Evolutionary conservation across 148 eudicot species (phyloP), one percentile per base, ranked within the genome.

Genomic region (Fagopyrum esculentum): DNA sequence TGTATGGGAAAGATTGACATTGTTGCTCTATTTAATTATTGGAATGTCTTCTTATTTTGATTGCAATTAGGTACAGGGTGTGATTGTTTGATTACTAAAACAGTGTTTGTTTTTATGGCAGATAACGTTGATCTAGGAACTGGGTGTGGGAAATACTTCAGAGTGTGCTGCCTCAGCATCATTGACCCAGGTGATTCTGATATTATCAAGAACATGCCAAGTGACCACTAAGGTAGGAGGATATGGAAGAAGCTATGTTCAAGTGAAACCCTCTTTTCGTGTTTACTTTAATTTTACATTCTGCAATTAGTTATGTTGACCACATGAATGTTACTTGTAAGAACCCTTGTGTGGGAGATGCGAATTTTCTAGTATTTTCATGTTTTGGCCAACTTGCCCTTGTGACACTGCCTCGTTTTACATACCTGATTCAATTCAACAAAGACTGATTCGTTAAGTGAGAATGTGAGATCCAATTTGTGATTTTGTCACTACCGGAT

Each of bases 101-200:
- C 44, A 35, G 40, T 73, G 59, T 13, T 13, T 51, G 9, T 74
- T 46, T 57, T 52, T n/a, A 30, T 30, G 19, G 48, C 76, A 86
- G 87, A 86, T 78, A 86, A 87, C 56, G 88, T 87, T 74, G 90
- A 87, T 79, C 76, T 87, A 52, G 90, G 90, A 77, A 86, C 89
- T 55, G 87, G 85, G 0, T 86, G 89, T 49, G 89, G 89, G 9
- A 86, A 84, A 80, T 86, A 84, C 55, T 86, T 78, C 83, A 85
- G 89, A n/a, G 89, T 86, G 66, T 86, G 87, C 44, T 86, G 89
- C 84, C 89, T 86, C 43, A 86, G 89, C 84, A 82, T 86, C 50
- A 68, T 86, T 35, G 89, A 84, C 71, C 86, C 87, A 71, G 88
- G 90, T 76, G 90, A 87, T 83, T 87, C 88, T 29, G 90, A 87